These are phyloP conservation scores for Paecilomyces dactylethromorphus DNA, from an alignment of 2,329 filamentous ascomycete species.

Conservation along the genomic window DNA sequence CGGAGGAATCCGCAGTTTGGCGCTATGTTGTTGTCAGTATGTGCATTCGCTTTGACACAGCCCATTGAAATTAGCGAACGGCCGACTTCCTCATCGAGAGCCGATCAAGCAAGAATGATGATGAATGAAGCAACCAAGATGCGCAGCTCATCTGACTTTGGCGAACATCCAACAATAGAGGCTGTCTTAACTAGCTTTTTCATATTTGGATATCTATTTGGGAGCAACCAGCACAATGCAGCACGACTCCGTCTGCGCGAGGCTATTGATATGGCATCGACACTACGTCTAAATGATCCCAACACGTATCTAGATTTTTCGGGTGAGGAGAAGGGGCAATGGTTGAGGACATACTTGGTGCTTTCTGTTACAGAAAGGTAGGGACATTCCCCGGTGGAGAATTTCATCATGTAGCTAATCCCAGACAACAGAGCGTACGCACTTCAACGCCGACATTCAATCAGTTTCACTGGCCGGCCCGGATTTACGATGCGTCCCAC, in stretches of 20 bases:
- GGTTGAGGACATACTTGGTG: conserved; percentile 29
- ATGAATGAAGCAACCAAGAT: conserved; percentile 39
- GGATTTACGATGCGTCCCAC: conserved; percentile 34
- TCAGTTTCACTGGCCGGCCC: conserved; percentile 36
- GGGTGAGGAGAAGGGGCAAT: conserved; percentile 32
- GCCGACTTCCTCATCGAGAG: conserved; percentile 25
- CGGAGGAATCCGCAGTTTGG: conserved; percentile 37
- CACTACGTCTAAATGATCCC: conserved; percentile 34
- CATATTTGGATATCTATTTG: conserved; percentile 65
- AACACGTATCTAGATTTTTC: conserved; percentile 30
- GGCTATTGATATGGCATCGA: conserved; percentile 44
- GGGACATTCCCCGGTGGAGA: not conserved
- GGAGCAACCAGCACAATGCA: conserved; percentile 65
- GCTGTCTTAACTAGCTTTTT: conserved; percentile 64
- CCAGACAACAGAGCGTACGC: conserved; percentile 30
- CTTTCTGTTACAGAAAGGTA: conserved; percentile 31
- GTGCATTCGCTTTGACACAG: conserved; percentile 39
- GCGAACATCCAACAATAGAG: conserved; percentile 34
- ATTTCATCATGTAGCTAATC: not conserved
- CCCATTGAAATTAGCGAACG: conserved; percentile 39
- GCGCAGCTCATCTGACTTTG: conserved; percentile 36
- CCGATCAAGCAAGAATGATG: conserved; percentile 33
- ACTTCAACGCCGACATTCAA: conserved; percentile 35
- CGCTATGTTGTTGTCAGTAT: conserved; percentile 36
- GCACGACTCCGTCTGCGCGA: conserved; percentile 75